A percentile compares a stretch with the other conserved stretches of the same genome.
phyloP scores from a whole-genome alignment of 2,329 filamentous ascomycete genomes.

The Aspergillus chevalieri region DNA sequence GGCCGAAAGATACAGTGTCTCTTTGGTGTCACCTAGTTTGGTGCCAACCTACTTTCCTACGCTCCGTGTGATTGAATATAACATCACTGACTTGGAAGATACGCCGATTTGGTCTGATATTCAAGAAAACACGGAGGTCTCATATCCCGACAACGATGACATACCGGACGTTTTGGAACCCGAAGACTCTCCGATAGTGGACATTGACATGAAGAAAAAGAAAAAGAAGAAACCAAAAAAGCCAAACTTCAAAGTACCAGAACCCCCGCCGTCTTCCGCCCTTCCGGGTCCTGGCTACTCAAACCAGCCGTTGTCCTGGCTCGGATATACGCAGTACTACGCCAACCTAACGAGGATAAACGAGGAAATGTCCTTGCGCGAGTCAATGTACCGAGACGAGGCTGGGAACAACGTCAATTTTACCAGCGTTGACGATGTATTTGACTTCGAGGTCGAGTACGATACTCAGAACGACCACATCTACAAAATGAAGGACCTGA shows the following conservation, averaged over 20 bases:
- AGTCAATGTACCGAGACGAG: background rate
- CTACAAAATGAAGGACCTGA: conserved; percentile 75
- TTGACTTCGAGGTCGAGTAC: conserved; percentile 79
- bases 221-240: conserved; percentile 46
- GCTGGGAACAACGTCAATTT: background rate
- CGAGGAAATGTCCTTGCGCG: conserved; percentile 51
- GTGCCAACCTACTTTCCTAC: conserved; percentile 91
- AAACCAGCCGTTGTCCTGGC: conserved; percentile 70
- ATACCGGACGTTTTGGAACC: background rate
- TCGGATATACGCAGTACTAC: conserved; percentile 83
- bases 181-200: conserved; percentile 1
- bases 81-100: conserved; percentile 69
- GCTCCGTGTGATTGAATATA: conserved; percentile 88
- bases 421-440: conserved; percentile 42
- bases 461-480: conserved; percentile 69
- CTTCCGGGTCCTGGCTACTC: conserved; percentile 86
- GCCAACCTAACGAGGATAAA: conserved; percentile 91
- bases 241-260: conserved; percentile 60
- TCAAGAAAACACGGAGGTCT: background rate
- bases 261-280: conserved; percentile 63
- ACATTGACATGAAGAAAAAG: conserved; percentile 31
- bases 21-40: conserved; percentile 75
- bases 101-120: conserved; percentile 29
- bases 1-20: conserved; percentile 77
- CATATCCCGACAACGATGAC: conserved; percentile 5